Evolutionary conservation across 805 yeast species (phyloP).

Genomic region (Wickerhamomyces ciferrii): DNA sequence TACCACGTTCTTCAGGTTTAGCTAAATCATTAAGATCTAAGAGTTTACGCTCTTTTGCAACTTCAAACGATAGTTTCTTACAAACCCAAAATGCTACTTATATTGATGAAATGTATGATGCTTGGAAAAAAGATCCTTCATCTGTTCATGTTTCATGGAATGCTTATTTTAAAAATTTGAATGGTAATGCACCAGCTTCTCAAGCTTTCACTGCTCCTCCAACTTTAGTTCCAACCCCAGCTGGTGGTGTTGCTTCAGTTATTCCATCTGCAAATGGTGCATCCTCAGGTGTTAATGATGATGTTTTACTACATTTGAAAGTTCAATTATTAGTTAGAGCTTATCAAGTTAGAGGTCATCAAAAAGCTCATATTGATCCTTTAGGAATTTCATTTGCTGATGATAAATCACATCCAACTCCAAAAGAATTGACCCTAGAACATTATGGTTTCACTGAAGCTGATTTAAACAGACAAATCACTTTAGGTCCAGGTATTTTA

Average conservation of each 20-base stretch:
- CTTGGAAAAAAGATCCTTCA: slow-evolving; percentile 87
- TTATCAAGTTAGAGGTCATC: slow-evolving; percentile 97
- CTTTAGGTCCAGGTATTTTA: slow-evolving; percentile 95
- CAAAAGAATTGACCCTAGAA: slow-evolving; percentile 86
- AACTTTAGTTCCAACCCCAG: slow-evolving; percentile 73
- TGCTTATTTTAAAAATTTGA: slow-evolving; percentile 91
- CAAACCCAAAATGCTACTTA: slow-evolving; percentile 84
- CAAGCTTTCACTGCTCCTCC: slow-evolving; percentile 91
- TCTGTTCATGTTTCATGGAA: slow-evolving; percentile 97
- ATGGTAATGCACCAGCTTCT: slow-evolving; percentile 61
- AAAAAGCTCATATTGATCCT: slow-evolving; percentile 95
- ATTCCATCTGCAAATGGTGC: slow-evolving; percentile 39
- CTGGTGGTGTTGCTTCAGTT: slow-evolving; percentile 67
- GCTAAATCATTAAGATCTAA: slow-evolving; percentile 7
- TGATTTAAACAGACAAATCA: slow-evolving; percentile 78
- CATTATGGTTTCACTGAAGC: slow-evolving; percentile 87
- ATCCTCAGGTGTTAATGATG: slow-evolving; percentile 37
- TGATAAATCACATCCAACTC: slow-evolving; percentile 44
- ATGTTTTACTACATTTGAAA: slow-evolving; percentile 82
- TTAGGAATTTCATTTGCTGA: slow-evolving; percentile 83
- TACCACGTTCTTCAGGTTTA: slow-evolving; percentile 18
- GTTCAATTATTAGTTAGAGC: slow-evolving; percentile 97
- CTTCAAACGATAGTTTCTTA: slow-evolving; percentile 60
- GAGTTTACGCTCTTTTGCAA: neutral
- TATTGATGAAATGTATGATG: slow-evolving; percentile 96